Conservation (phyloP, 75 land plant species). For the Ceratopteris richardii region DNA sequence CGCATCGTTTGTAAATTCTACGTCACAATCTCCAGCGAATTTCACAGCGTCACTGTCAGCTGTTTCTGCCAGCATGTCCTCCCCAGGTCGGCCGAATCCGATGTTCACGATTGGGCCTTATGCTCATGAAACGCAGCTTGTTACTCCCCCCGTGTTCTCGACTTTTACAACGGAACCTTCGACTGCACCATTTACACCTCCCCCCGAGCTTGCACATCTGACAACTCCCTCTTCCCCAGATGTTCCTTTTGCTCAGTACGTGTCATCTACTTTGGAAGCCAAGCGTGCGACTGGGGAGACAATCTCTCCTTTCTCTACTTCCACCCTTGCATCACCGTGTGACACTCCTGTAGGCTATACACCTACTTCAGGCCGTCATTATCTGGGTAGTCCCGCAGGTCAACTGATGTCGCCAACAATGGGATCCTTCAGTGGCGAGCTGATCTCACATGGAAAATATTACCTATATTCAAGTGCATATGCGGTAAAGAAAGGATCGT, state of each 20-base stretch:
- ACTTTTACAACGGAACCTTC: conserved; percentile 84
- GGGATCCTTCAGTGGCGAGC: conserved; percentile 46
- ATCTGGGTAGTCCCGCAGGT: conserved; percentile 85
- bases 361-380: conserved; percentile 49
- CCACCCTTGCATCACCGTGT: conserved; percentile 41
- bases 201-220: conserved; percentile 73
- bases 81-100: conserved; percentile 46
- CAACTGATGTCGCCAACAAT: conserved; percentile 66
- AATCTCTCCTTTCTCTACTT: conserved; percentile 28
- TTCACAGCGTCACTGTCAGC: conserved; percentile 31
- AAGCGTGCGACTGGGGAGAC: conserved; percentile 34
- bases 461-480: not conserved
- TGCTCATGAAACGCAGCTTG: conserved; percentile 75
- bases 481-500: not conserved
- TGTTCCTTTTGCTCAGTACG: conserved; percentile 86
- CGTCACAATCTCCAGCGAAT: conserved; percentile 62
- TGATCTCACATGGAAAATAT: conserved; percentile 1
- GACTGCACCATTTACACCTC: conserved; percentile 89
- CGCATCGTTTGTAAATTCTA: conserved; percentile 65
- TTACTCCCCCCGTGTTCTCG: conserved; percentile 81
- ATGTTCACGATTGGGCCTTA: conserved; percentile 76
- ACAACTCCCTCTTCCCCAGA: conserved; percentile 97
- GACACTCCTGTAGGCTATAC: conserved; percentile 57
- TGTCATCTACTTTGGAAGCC: conserved; percentile 50
- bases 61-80: conserved; percentile 40